Evolutionary conservation across 129 eudicot genomes (phyloP).

Genomic region (Flaveria linearis): DNA sequence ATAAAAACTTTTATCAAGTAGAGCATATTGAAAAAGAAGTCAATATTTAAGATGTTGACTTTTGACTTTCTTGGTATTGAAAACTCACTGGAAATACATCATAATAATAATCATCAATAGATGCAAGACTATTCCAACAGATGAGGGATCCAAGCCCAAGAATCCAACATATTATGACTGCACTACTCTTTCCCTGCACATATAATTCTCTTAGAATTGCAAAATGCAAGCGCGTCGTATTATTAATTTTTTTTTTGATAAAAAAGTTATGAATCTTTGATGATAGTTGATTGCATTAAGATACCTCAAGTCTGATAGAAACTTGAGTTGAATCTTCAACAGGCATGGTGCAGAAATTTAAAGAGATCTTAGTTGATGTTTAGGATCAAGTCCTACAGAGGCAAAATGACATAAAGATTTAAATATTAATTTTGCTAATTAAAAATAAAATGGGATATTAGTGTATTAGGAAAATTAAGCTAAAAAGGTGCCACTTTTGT

Average conservation of each 20-base stretch:
- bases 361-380: neutral
- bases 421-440: neutral
- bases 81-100: constrained; percentile 49
- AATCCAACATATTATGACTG: constrained; percentile 45
- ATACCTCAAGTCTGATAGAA: constrained; percentile 45
- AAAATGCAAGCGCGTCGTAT: neutral
- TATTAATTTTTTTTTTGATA: neutral
- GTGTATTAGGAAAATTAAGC: neutral
- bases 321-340: constrained; percentile 20
- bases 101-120: constrained; percentile 53
- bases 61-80: constrained; percentile 6
- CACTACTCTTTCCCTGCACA: constrained; percentile 46
- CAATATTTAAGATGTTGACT: constrained; percentile 18
- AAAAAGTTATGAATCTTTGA: neutral
- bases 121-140: constrained; percentile 52
- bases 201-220: neutral
- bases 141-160: constrained; percentile 62
- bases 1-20: neutral
- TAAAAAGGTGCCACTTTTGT: neutral
- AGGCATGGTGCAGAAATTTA: constrained; percentile 16
- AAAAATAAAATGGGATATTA: neutral
- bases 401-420: constrained; percentile 9
- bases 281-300: neutral
- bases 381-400: neutral
- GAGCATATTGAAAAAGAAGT: neutral